Conservation (phyloP, 176 grass and related monocot species). For the Alopecurus myosuroides region DNA sequence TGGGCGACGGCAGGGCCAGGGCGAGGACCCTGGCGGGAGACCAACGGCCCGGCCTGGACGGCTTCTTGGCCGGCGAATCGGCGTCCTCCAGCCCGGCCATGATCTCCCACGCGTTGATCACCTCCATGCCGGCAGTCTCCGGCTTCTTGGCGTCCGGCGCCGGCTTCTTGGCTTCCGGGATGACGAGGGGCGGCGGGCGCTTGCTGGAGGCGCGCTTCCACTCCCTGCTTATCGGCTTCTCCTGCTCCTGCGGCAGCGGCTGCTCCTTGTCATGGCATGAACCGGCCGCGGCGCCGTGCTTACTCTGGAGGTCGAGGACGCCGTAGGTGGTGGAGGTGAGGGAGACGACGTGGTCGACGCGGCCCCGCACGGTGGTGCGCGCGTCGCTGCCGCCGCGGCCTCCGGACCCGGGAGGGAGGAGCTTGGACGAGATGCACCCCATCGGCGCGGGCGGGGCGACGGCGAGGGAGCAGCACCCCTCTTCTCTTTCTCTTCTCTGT, state of each 20-base stretch:
- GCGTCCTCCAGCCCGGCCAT: constrained; percentile 82
- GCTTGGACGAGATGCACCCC: constrained; percentile 97
- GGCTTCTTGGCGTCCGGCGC: constrained; percentile 20
- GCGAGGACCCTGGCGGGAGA: constrained; percentile 56
- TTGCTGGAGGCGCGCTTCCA: constrained; percentile 38
- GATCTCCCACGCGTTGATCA: constrained; percentile 91
- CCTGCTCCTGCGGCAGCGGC: constrained; percentile 30
- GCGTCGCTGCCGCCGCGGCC: background rate
- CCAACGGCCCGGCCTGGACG: constrained; percentile 44
- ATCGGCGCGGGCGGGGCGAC: constrained; percentile 17
- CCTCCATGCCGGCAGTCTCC: constrained; percentile 54
- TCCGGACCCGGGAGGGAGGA: constrained; percentile 57
- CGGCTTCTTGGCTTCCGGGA: constrained; percentile 46
- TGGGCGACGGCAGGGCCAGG: constrained; percentile 51
- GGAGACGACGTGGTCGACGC: constrained; percentile 71
- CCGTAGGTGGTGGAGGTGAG: constrained; percentile 96
- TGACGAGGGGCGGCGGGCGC: constrained; percentile 37
- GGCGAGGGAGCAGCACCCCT: background rate
- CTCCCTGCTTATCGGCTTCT: constrained; percentile 58
- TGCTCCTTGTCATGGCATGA: constrained; percentile 13
- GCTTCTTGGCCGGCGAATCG: constrained; percentile 66
- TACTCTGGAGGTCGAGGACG: constrained; percentile 63
- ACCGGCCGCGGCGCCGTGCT: background rate
- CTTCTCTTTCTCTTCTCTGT: background rate
- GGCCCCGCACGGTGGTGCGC: constrained; percentile 36